phyloP scores from a whole-genome alignment of 176 grass and related monocot species.

The Triticum turgidum region DNA sequence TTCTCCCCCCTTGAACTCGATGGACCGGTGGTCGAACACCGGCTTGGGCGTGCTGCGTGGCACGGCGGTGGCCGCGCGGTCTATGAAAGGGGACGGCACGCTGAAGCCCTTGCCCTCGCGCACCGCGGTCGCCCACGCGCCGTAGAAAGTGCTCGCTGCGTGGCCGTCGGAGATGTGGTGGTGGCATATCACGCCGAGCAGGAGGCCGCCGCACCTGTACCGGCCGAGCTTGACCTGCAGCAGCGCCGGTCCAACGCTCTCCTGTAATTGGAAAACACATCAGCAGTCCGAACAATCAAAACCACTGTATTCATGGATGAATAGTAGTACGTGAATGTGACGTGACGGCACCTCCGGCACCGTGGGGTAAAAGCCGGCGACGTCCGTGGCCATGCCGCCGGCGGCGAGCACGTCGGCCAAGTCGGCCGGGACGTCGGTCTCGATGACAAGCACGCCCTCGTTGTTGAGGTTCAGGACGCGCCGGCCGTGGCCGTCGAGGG shows the following conservation, averaged over 20 bases:
- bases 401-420: slow-evolving; percentile 15
- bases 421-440: background rate
- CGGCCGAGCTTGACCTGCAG: slow-evolving; percentile 34
- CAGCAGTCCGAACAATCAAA: too few relatives aligned
- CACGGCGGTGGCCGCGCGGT: slow-evolving; percentile 6
- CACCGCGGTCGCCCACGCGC: slow-evolving; percentile 18
- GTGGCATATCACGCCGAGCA: slow-evolving; percentile 25
- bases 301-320: too few relatives aligned
- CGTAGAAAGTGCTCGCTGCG: slow-evolving; percentile 31
- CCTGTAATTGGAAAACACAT: background rate
- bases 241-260: background rate
- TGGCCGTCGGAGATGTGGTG: slow-evolving; percentile 42
- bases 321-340: too few relatives aligned
- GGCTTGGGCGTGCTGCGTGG: background rate
- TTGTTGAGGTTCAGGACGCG: slow-evolving; percentile 25
- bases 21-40: slow-evolving; percentile 27
- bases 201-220: slow-evolving; percentile 36
- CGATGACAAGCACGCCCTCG: slow-evolving; percentile 34
- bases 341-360: background rate
- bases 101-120: background rate
- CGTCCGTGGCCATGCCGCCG: background rate
- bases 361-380: slow-evolving; percentile 14
- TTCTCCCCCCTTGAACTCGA: slow-evolving; percentile 32
- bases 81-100: background rate
- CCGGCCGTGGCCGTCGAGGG: background rate